A percentile compares a stretch with the other conserved stretches of the same genome.
Evolutionary conservation across 2,329 filamentous ascomycete genomes (phyloP).

Genomic region (Talaromyces sp.): DNA sequence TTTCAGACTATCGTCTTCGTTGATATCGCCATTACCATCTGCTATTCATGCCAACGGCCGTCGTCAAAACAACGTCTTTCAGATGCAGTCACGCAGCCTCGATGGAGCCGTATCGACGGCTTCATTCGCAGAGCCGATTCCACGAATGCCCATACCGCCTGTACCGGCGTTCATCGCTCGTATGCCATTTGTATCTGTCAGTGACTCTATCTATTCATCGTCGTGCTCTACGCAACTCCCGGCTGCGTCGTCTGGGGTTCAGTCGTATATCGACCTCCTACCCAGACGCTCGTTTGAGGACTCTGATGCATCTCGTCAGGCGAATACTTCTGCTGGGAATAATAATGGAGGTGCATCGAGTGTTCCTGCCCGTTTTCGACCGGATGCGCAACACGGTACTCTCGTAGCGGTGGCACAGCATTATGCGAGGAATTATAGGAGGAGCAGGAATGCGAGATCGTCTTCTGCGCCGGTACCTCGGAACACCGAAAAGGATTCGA

Average conservation of each 20-base stretch:
- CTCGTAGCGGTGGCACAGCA: constrained; percentile 3
- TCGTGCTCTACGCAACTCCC: constrained; percentile 17
- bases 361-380: neutral
- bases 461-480: constrained; percentile 3
- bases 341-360: neutral
- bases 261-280: constrained; percentile 12
- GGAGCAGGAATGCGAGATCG: neutral
- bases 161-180: constrained; percentile 12
- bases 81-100: neutral
- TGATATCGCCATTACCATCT: neutral
- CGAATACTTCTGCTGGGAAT: neutral
- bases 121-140: constrained; percentile 1
- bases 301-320: neutral
- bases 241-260: constrained; percentile 15
- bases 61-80: neutral
- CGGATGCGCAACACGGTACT: neutral
- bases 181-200: constrained; percentile 18
- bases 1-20: neutral
- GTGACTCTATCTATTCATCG: constrained; percentile 25
- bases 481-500: neutral
- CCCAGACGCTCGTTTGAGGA: neutral
- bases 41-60: neutral
- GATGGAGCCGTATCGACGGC: constrained; percentile 11
- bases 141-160: neutral
- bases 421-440: constrained; percentile 1